Base-by-base conservation (phyloP, 768 basidiomycete species). In the Kwoniella botswanensis region DNA sequence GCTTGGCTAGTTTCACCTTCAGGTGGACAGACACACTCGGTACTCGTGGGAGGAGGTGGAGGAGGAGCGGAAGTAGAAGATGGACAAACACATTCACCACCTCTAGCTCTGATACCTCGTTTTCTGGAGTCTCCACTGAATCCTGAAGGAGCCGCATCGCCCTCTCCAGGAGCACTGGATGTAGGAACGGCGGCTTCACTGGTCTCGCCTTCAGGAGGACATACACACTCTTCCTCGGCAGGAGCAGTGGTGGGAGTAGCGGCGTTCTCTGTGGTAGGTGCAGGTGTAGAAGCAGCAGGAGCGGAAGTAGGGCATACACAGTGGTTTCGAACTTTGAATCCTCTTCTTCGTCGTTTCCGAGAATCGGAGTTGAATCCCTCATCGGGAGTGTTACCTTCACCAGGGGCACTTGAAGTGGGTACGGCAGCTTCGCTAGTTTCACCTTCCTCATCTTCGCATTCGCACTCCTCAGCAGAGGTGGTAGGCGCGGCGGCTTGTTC, bases 161-260 rank as follows among this genome's bases (percentile, higher is more conserved):
- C 50, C 12, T 64, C 50, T 9, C 13, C 46, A 15, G 21, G 26
- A n/a, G 11, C 46, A 26, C 13, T 35, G 24, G 44, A 44, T 9
- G 44, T n/a, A 2, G 63, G 63, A 5, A 44, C 24, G 12, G 15
- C 53, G 9, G 56, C 67, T 41, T 35, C 46, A n/a, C 52, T 29
- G 50, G 66, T 55, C 17, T 13, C 29, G 22, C 41, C 44, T 24
- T 53, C 64, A 11, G 65, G 6, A 3, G 54, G 52, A 42, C 68
- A 70, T 9, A 41, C 63, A 42, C 68, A 70, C 1, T 63, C 43
- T 43, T 59, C 66, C 24, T 67, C 66, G 15, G n/a, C 42, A 46
- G 67, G 17, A 1, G 59, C 7, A 22, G 67, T 52, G 35, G 52
- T 62, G 50, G 63, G 63, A 5, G 46, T 21, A 42, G 63, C 54